A percentile compares a stretch with the other conserved stretches of the same genome.
Evolutionary conservation across 768 basidiomycete species (phyloP).

Genomic region (Sporobolomyces pararoseus): DNA sequence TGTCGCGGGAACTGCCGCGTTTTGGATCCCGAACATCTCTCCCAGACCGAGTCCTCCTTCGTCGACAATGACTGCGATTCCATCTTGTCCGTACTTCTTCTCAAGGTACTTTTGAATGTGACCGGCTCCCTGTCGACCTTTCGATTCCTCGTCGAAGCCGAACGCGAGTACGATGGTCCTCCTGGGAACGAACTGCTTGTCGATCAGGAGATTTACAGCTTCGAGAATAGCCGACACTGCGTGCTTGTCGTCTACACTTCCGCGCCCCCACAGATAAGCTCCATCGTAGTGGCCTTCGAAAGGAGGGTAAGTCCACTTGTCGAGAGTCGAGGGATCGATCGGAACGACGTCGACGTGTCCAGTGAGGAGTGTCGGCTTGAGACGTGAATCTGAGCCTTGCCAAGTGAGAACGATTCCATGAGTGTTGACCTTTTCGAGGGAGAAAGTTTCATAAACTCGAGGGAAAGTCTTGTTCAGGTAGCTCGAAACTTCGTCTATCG

Average conservation of each 20-base stretch:
- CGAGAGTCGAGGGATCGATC: constrained; percentile 9
- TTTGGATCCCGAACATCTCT: constrained; percentile 14
- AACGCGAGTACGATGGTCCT: constrained; percentile 55
- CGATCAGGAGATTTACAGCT: constrained; percentile 65
- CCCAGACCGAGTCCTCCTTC: constrained; percentile 66
- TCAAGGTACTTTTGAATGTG: constrained; percentile 54
- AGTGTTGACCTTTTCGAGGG: constrained; percentile 68
- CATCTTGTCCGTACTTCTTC: constrained; percentile 65
- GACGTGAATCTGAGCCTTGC: constrained; percentile 60
- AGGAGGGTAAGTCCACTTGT: constrained; percentile 23
- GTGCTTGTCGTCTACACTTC: constrained; percentile 27
- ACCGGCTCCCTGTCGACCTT: constrained; percentile 48
- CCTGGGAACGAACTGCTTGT: constrained; percentile 62
- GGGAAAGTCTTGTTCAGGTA: constrained; percentile 26
- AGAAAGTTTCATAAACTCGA: constrained; percentile 54
- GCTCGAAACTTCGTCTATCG: background rate
- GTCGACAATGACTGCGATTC: constrained; percentile 75
- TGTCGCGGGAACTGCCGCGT: constrained; percentile 23
- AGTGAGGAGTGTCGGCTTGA: constrained; percentile 61
- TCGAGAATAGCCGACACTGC: constrained; percentile 18
- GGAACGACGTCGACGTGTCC: constrained; percentile 34
- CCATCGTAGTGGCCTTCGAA: constrained; percentile 20
- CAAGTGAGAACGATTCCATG: constrained; percentile 70
- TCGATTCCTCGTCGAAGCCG: constrained; percentile 70
- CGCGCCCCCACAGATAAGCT: constrained; percentile 19